A percentile compares a stretch with the other conserved stretches of the same genome.
Conservation (phyloP, 148 eudicot genomes). For the Rhododendron henanense region DNA sequence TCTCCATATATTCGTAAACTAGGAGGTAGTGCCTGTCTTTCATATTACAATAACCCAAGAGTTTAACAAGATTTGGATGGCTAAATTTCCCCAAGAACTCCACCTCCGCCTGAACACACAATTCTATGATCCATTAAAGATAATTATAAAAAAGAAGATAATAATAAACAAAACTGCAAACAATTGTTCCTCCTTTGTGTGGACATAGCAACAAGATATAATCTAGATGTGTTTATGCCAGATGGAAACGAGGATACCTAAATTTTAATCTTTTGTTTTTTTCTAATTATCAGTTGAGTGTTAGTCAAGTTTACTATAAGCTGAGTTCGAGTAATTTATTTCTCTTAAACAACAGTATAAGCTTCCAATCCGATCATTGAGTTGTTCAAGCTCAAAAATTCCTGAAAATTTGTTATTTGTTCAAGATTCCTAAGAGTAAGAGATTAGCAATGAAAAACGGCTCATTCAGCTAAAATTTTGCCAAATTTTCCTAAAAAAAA, state of each 20-base stretch:
- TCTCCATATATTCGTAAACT: constrained; percentile 55
- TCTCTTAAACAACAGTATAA: not conserved
- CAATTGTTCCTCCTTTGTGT: not conserved
- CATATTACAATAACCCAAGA: constrained; percentile 61
- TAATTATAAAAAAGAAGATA: not conserved
- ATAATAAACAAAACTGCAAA: not conserved
- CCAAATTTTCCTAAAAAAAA: too few relatives aligned
- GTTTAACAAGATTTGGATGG: constrained; percentile 66
- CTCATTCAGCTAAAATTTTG: not conserved
- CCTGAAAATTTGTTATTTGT: too few relatives aligned
- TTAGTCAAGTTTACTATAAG: not conserved
- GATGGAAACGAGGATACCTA: not conserved
- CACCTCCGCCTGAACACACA: constrained; percentile 46
- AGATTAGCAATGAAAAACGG: not conserved
- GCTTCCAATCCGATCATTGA: not conserved
- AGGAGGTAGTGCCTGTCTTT: constrained; percentile 55
- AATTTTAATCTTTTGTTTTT: too few relatives aligned
- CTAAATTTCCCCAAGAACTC: constrained; percentile 59
- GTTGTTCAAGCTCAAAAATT: not conserved
- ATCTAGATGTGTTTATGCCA: too few relatives aligned
- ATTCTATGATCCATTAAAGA: not conserved
- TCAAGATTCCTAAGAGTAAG: not conserved
- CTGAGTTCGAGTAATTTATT: not conserved
- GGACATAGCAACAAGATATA: not conserved
- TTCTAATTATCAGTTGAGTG: too few relatives aligned